phyloP scores from a whole-genome alignment of 768 basidiomycete genomes.

The Strobilomyces confusus region DNA sequence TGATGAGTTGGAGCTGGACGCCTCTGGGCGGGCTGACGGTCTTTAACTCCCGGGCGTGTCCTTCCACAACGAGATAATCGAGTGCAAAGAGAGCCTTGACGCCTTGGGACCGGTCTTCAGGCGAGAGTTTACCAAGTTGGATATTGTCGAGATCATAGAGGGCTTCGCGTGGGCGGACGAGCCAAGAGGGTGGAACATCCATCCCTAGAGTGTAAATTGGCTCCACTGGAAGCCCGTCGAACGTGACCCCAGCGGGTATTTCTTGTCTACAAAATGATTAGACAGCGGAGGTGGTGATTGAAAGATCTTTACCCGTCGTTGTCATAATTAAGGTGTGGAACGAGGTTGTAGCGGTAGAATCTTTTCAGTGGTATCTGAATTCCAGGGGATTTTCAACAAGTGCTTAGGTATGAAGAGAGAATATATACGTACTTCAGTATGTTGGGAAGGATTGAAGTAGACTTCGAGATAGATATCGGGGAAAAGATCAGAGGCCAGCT shows the following conservation, averaged over 20 bases:
- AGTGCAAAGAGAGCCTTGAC: slow-evolving; percentile 81
- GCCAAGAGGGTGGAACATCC: slow-evolving; percentile 90
- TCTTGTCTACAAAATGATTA: slow-evolving; percentile 46
- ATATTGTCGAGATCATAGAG: slow-evolving; percentile 95
- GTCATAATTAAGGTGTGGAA: slow-evolving; percentile 57
- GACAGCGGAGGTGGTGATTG: background rate
- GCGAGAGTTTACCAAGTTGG: slow-evolving; percentile 64
- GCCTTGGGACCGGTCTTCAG: slow-evolving; percentile 46
- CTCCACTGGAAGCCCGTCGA: slow-evolving; percentile 72
- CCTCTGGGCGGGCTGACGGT: slow-evolving; percentile 78
- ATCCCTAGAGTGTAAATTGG: slow-evolving; percentile 93
- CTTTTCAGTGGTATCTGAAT: slow-evolving; percentile 81
- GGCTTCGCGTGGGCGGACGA: slow-evolving; percentile 85
- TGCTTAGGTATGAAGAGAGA: background rate
- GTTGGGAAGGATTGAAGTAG: slow-evolving; percentile 68
- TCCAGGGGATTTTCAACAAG: background rate
- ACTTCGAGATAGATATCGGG: slow-evolving; percentile 68
- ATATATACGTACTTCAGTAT: slow-evolving; percentile 57
- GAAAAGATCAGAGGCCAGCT: slow-evolving; percentile 38
- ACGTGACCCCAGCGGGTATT: slow-evolving; percentile 52
- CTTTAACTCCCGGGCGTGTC: slow-evolving; percentile 77
- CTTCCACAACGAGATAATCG: slow-evolving; percentile 90
- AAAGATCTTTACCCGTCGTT: slow-evolving; percentile 50
- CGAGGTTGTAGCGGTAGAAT: slow-evolving; percentile 82
- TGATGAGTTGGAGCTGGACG: slow-evolving; percentile 79